Conservation (phyloP, 164 flowering plant species). For the Cinnamomum micranthum region DNA sequence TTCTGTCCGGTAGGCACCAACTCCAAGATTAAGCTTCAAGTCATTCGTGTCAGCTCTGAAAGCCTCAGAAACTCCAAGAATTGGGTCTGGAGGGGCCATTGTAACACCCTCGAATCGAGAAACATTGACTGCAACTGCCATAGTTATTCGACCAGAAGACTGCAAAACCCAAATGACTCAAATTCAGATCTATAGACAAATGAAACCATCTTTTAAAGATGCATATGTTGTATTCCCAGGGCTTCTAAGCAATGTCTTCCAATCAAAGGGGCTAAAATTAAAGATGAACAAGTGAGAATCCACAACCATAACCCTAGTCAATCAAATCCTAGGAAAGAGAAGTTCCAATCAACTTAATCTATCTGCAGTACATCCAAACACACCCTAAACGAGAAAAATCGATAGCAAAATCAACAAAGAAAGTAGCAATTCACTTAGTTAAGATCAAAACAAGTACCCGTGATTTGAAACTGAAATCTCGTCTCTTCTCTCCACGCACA, state of each 20-base stretch:
- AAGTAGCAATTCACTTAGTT: not conserved
- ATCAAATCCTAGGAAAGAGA: not conserved
- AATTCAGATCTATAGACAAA: constrained; percentile 5
- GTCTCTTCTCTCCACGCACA: not conserved
- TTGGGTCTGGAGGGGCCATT: constrained; percentile 99
- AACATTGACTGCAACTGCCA: constrained; percentile 55
- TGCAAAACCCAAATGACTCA: constrained; percentile 24
- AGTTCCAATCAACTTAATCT: not conserved
- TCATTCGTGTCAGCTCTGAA: constrained; percentile 74
- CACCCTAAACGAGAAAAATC: too few relatives aligned
- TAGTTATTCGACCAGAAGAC: constrained; percentile 48
- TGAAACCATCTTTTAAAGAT: not conserved
- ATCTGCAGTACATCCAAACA: too few relatives aligned
- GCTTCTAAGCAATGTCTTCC: not conserved
- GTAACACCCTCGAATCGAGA: constrained; percentile 85
- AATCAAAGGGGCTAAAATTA: not conserved
- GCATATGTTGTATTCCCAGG: too few relatives aligned
- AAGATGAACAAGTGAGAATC: not conserved
- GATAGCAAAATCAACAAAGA: not conserved
- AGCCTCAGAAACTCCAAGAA: constrained; percentile 98
- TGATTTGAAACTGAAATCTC: not conserved
- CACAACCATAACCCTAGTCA: not conserved
- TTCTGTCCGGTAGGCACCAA: constrained; percentile 98
- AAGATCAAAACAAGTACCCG: not conserved
- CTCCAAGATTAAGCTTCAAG: constrained; percentile 92